phyloP scores from a whole-genome alignment of 495 filamentous ascomycete genomes.

The Hyaloscypha finlandica region DNA sequence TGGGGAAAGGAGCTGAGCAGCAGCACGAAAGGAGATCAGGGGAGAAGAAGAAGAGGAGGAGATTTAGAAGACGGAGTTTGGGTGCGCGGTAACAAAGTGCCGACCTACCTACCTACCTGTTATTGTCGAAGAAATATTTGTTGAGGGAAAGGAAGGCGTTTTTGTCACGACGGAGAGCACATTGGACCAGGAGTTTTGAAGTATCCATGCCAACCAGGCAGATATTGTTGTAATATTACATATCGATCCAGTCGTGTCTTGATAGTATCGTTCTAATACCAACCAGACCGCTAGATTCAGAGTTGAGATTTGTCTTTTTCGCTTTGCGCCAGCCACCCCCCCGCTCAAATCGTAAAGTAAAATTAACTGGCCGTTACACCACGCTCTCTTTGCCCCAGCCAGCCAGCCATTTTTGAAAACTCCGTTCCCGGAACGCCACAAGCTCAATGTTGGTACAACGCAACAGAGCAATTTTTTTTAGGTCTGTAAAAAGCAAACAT shows the following conservation, averaged over 20 bases:
- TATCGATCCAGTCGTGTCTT: background rate
- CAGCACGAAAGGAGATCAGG: background rate
- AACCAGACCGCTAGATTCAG: background rate
- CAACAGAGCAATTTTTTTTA: slow-evolving; percentile 31
- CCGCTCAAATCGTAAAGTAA: slow-evolving; percentile 7
- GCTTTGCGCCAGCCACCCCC: slow-evolving; percentile 1
- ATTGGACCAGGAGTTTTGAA: background rate
- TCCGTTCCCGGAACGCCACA: slow-evolving; percentile 5
- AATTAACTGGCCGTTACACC: background rate
- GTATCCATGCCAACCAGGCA: background rate
- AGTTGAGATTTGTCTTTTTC: slow-evolving; percentile 35
- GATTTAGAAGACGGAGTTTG: background rate
- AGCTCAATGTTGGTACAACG: slow-evolving; percentile 36
- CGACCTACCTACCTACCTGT: no score
- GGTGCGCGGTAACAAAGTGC: no score
- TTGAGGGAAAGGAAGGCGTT: no score
- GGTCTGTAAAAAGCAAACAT: slow-evolving; percentile 8
- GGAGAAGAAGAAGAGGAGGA: background rate
- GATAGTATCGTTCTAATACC: slow-evolving; percentile 4
- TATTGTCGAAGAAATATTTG: no score
- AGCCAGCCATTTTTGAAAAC: slow-evolving; percentile 6
- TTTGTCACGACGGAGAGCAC: no score
- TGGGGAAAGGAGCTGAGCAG: background rate
- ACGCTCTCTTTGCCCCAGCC: background rate
- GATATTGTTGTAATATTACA: slow-evolving; percentile 14